These are phyloP conservation scores for Phlebiopsis flavidoalba DNA, from an alignment of 768 basidiomycete genomes.

Conservation along the genomic window DNA sequence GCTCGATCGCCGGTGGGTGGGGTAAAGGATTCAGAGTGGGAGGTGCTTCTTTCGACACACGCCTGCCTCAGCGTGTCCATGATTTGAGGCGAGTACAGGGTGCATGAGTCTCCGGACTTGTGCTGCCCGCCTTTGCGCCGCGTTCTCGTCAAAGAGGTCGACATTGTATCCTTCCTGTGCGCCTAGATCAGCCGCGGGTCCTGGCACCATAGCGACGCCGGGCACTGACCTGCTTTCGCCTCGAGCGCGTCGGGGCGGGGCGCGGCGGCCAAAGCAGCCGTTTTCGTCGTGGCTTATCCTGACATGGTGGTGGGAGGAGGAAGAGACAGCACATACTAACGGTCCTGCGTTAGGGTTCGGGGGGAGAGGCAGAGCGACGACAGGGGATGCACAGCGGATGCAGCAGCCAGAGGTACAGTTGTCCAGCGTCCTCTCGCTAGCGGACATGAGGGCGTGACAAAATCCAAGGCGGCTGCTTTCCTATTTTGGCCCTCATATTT, in stretches of 20 bases:
- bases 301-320: constrained; percentile 12
- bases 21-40: too few relatives aligned
- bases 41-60: constrained; percentile 12
- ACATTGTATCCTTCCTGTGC: constrained; percentile 52
- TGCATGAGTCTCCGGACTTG: constrained; percentile 13
- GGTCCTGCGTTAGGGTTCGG: not conserved
- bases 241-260: constrained; percentile 25
- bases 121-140: constrained; percentile 16
- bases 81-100: constrained; percentile 17
- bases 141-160: constrained; percentile 30
- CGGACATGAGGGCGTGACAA: constrained; percentile 1
- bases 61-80: constrained; percentile 16
- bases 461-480: constrained; percentile 1
- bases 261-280: constrained; percentile 23
- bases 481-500: not conserved
- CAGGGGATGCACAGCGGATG: not conserved
- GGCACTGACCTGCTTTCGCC: constrained; percentile 26
- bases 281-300: constrained; percentile 27
- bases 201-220: not conserved
- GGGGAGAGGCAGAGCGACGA: not conserved
- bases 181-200: not conserved
- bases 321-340: not conserved
- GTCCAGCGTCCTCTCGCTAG: not conserved
- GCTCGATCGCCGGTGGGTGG: not conserved
- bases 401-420: not conserved